These are phyloP conservation scores for Auriscalpium vulgare DNA, from an alignment of 768 basidiomycete genomes.

Conservation along the genomic window DNA sequence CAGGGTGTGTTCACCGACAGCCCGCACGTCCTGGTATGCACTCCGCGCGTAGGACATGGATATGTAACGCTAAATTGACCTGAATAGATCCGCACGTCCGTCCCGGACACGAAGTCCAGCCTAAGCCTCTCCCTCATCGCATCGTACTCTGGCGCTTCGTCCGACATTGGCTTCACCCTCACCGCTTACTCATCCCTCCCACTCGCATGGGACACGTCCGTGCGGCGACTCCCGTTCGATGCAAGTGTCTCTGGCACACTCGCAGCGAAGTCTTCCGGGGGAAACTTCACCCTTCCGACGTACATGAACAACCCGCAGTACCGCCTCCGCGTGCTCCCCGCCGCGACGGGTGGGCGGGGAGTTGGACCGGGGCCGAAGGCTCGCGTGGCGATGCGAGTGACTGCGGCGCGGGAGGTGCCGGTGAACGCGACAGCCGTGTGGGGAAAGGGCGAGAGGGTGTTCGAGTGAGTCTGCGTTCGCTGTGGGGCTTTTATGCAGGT, in stretches of 20 bases:
- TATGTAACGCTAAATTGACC: background rate
- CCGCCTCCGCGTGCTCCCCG: constrained; percentile 47
- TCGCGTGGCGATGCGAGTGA: constrained; percentile 36
- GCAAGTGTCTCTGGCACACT: constrained; percentile 52
- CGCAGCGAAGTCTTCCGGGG: constrained; percentile 70
- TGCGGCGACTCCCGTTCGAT: constrained; percentile 17
- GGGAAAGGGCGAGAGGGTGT: constrained; percentile 66
- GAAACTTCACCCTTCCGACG: constrained; percentile 70
- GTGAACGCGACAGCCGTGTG: constrained; percentile 69
- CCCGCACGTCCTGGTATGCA: constrained; percentile 10
- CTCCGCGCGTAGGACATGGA: too few relatives aligned
- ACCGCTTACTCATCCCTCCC: constrained; percentile 42
- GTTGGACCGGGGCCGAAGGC: constrained; percentile 25
- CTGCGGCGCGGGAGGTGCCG: constrained; percentile 57
- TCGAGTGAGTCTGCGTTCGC: constrained; percentile 50
- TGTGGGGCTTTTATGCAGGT: background rate
- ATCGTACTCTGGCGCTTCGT: constrained; percentile 60
- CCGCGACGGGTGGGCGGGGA: background rate
- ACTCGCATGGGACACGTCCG: constrained; percentile 18
- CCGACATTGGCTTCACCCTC: constrained; percentile 62
- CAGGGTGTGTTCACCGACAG: constrained; percentile 14
- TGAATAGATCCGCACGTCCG: constrained; percentile 12
- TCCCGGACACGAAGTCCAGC: constrained; percentile 1
- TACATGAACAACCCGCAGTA: constrained; percentile 93
- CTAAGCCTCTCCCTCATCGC: constrained; percentile 47